A percentile compares a stretch with the other conserved stretches of the same genome.
These are phyloP conservation scores for Trypanosoma vivax DNA, from an alignment of 208 protist species.

Conservation along the genomic window DNA sequence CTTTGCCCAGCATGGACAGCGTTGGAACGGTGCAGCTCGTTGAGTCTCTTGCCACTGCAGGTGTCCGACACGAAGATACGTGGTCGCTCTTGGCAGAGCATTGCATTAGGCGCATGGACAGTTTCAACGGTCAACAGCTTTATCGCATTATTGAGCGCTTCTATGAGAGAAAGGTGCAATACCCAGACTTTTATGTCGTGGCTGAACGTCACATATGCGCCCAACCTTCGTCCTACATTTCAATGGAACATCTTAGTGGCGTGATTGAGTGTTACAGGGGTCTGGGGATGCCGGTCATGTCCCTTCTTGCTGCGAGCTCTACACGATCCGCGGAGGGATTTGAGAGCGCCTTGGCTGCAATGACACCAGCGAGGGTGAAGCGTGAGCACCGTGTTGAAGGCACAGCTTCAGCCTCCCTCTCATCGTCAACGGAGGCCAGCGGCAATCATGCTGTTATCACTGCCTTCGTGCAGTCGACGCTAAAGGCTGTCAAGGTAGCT, in stretches of 20 bases:
- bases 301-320: conserved; percentile 37
- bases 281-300: conserved; percentile 51
- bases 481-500: conserved; percentile 25
- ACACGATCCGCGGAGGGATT: conserved; percentile 28
- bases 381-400: not conserved
- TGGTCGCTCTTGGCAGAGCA: conserved; percentile 75
- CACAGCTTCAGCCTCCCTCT: not conserved
- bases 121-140: conserved; percentile 55
- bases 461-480: conserved; percentile 38
- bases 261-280: conserved; percentile 63
- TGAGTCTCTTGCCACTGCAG: conserved; percentile 37
- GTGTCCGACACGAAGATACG: conserved; percentile 53
- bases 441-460: conserved; percentile 23
- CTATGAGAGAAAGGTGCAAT: conserved; percentile 44
- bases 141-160: conserved; percentile 50
- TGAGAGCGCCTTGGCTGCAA: conserved; percentile 30
- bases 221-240: conserved; percentile 38
- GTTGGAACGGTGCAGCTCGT: conserved; percentile 33
- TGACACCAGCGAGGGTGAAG: conserved; percentile 8
- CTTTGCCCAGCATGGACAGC: conserved; percentile 29
- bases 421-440: not conserved
- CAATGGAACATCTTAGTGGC: conserved; percentile 40
- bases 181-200: conserved; percentile 73
- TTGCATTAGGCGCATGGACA: conserved; percentile 53
- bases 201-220: conserved; percentile 52